Conservation (phyloP, 768 basidiomycete genomes). For the Mycena polygramma region DNA sequence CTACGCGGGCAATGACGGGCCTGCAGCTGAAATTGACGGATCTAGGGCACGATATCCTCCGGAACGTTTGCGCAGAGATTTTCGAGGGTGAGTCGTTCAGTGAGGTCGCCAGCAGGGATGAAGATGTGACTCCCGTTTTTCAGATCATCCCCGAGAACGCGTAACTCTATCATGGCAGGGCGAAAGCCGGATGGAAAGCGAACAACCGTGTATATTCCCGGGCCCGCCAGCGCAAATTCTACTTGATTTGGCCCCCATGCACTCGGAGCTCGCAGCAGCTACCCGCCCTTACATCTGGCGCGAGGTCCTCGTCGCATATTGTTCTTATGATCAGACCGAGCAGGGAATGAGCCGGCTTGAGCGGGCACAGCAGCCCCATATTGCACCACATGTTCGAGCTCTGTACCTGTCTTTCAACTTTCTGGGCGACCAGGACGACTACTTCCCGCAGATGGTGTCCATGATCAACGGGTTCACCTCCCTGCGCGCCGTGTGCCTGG, state of each 20-base stretch:
- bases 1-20: neutral
- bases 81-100: slow-evolving; percentile 3
- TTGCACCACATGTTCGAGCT: slow-evolving; percentile 10
- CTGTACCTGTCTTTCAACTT: slow-evolving; percentile 21
- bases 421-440: neutral
- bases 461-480: neutral
- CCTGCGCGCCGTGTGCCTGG: slow-evolving; percentile 16
- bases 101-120: too few relatives aligned
- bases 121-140: neutral
- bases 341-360: neutral
- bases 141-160: slow-evolving; percentile 1
- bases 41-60: slow-evolving; percentile 6
- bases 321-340: slow-evolving; percentile 7
- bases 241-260: slow-evolving; percentile 19
- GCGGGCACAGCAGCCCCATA: slow-evolving; percentile 12
- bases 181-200: neutral
- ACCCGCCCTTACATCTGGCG: slow-evolving; percentile 25
- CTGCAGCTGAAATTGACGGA: slow-evolving; percentile 5
- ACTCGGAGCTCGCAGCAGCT: slow-evolving; percentile 14
- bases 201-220: slow-evolving; percentile 8
- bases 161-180: slow-evolving; percentile 9
- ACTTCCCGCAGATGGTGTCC: neutral
- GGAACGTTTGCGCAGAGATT: slow-evolving; percentile 10
- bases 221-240: slow-evolving; percentile 18
- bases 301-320: slow-evolving; percentile 17